Evolutionary conservation across 1,139 yeast species (phyloP), one percentile per base, ranked within the genome.

Genomic region (Saccharomyces hybrid): DNA sequence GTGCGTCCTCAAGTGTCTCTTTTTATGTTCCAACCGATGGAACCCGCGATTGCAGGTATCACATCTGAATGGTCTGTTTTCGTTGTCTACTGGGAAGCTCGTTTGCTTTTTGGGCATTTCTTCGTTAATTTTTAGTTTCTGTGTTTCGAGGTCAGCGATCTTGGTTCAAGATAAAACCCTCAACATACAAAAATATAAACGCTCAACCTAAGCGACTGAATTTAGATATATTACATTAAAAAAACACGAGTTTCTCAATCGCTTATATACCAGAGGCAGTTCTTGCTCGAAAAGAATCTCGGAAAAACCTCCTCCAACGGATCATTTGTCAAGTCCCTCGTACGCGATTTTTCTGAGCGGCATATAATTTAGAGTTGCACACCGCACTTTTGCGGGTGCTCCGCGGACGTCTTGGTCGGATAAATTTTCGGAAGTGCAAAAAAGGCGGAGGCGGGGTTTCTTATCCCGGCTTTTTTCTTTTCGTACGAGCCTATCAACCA

Each of bases 1-100:
- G 68, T 91, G 98, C 5, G 97, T 91, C 58, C 97, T 76, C 53
- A 91, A 87, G 68, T 91, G 98, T 64, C 98, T 81, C 16, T 96
- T 90, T 68, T 89, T 96, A 71, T 91, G 98, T 70, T 91, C 98
- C 51, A 90, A 74, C 51, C 98, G 77, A 67, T 89, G 96, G 69
- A 91, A 91, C 1, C 96, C 96, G 73, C 91, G 88, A 54, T 85
- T 86, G 71, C 98, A 91, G 67, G 87, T 80, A 16, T 96, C 91
- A 65, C 98, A 91, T 68, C 88, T 87, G 75, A 88, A 90, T 4
- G 97, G 97, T 54, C 74, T 65, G 28, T 64, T 64, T 32, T 60
- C 62, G 28, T 62, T 58, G 46, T 65, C 66, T 11, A 49, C 55
- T 46, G 67, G 64, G 28, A 59, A 53, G 16, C 52, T 55, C 7